These are phyloP conservation scores for Fagus crenata DNA, from an alignment of 306 rosid species.

Conservation along the genomic window DNA sequence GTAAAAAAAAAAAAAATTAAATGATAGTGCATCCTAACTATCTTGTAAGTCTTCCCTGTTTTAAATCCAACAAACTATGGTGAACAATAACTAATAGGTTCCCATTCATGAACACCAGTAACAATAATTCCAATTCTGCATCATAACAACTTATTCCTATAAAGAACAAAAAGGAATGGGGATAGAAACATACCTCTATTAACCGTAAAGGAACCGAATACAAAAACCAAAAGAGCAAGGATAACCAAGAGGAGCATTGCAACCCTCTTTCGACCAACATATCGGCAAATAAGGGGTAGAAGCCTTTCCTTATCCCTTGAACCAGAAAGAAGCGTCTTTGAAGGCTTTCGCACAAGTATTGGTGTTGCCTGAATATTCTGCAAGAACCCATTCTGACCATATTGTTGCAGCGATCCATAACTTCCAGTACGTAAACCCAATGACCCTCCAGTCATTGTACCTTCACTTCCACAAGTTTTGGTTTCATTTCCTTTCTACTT, in stretches of 20 bases:
- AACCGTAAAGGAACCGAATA: conserved; percentile 62
- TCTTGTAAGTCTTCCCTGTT: neutral
- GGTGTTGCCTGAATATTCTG: conserved; percentile 33
- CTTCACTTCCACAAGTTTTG: conserved; percentile 45
- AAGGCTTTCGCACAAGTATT: conserved; percentile 59
- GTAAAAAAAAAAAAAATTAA: neutral
- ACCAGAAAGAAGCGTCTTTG: conserved; percentile 61
- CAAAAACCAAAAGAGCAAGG: conserved; percentile 67
- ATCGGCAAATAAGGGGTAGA: conserved; percentile 52
- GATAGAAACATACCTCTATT: conserved; percentile 57
- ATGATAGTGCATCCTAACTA: neutral
- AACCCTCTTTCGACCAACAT: conserved; percentile 63
- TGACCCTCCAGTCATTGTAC: conserved; percentile 85
- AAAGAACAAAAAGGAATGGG: neutral
- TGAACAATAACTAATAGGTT: neutral
- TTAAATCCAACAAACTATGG: neutral
- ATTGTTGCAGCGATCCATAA: conserved; percentile 66
- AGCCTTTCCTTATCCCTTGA: conserved; percentile 81
- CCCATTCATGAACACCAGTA: conserved; percentile 7
- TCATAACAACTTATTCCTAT: neutral
- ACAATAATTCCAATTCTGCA: conserved; percentile 10
- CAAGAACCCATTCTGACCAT: conserved; percentile 54
- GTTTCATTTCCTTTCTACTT: conserved; percentile 59
- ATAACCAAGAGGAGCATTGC: conserved; percentile 76
- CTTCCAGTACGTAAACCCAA: conserved; percentile 84